Percentiles rank a stretch among this genome's conserved stretches.
Evolutionary conservation across 768 basidiomycete genomes (phyloP).

Genomic region (Agaricus sinodeliciosus): DNA sequence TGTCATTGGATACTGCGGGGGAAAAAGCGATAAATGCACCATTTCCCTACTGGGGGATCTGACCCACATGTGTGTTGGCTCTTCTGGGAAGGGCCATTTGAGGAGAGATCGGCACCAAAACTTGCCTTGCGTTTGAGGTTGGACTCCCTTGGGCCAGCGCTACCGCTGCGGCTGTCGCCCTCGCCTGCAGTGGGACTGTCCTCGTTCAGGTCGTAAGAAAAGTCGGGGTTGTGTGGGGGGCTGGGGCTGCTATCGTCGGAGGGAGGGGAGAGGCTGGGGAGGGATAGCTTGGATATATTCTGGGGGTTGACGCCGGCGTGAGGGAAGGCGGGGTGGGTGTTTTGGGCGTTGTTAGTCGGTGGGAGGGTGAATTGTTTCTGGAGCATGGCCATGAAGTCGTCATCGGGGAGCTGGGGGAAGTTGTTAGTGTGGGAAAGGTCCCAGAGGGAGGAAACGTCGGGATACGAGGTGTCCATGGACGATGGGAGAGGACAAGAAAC

Average conservation of each 20-base stretch:
- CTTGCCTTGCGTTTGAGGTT: conserved; percentile 75
- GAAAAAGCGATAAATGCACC: not conserved
- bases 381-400: conserved; percentile 71
- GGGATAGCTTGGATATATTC: conserved; percentile 42
- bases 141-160: conserved; percentile 19
- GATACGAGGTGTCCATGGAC: conserved; percentile 43
- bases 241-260: conserved; percentile 79
- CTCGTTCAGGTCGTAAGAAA: conserved; percentile 29
- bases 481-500: conserved; percentile 1
- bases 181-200: conserved; percentile 28
- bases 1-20: conserved; percentile 19
- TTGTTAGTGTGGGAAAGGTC: conserved; percentile 53
- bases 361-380: conserved; percentile 62
- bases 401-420: conserved; percentile 63
- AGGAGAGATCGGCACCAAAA: conserved; percentile 45
- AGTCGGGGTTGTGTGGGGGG: conserved; percentile 39
- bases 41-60: not conserved
- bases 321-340: conserved; percentile 11
- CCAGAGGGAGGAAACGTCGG: conserved; percentile 52
- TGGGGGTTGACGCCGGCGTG: conserved; percentile 49
- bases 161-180: not conserved
- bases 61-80: conserved; percentile 54
- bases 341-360: conserved; percentile 11
- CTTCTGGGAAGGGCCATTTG: conserved; percentile 59
- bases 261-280: conserved; percentile 50